Conservation (phyloP, 1,139 yeast genomes). For the Cylindricascospora bacillispora region DNA sequence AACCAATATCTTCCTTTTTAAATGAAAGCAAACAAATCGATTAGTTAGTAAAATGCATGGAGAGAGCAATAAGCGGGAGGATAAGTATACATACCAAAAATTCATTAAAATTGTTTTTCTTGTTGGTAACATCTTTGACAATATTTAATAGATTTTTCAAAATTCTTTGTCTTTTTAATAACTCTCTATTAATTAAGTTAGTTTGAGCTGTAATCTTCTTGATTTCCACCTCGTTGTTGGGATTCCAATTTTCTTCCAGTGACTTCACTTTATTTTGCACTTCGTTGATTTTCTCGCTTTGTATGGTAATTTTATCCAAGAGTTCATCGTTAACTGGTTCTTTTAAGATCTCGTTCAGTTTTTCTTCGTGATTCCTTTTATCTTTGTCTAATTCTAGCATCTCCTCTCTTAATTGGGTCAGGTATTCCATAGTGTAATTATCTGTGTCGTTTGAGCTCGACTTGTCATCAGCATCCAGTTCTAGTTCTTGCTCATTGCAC, state of each 20-base stretch:
- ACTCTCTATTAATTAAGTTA: slow-evolving; percentile 9
- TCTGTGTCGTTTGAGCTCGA: slow-evolving; percentile 2
- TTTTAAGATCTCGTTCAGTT: slow-evolving; percentile 6
- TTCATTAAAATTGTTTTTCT: slow-evolving; percentile 10
- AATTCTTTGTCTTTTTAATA: slow-evolving; percentile 7
- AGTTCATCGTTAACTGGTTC: slow-evolving; percentile 14
- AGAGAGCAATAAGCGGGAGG: not conserved
- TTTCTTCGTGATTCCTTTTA: slow-evolving; percentile 5
- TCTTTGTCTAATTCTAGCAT: slow-evolving; percentile 13
- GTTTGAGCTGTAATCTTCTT: slow-evolving; percentile 6
- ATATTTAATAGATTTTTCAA: slow-evolving; percentile 9
- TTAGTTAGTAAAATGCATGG: no score
- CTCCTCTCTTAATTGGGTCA: slow-evolving; percentile 14
- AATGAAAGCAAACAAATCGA: not conserved
- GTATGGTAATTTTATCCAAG: slow-evolving; percentile 4
- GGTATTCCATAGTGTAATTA: slow-evolving; percentile 9
- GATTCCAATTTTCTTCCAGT: slow-evolving; percentile 10
- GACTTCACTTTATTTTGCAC: slow-evolving; percentile 5
- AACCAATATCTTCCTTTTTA: slow-evolving; percentile 2
- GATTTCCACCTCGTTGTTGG: slow-evolving; percentile 8
- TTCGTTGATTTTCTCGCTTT: slow-evolving; percentile 5
- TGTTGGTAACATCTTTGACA: slow-evolving; percentile 14
- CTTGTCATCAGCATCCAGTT: slow-evolving; percentile 2
- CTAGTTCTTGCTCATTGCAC: slow-evolving; percentile 20
- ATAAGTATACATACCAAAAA: slow-evolving; percentile 15